phyloP scores from a whole-genome alignment of 495 filamentous ascomycete genomes.

The Sabuloglossum arenarium region DNA sequence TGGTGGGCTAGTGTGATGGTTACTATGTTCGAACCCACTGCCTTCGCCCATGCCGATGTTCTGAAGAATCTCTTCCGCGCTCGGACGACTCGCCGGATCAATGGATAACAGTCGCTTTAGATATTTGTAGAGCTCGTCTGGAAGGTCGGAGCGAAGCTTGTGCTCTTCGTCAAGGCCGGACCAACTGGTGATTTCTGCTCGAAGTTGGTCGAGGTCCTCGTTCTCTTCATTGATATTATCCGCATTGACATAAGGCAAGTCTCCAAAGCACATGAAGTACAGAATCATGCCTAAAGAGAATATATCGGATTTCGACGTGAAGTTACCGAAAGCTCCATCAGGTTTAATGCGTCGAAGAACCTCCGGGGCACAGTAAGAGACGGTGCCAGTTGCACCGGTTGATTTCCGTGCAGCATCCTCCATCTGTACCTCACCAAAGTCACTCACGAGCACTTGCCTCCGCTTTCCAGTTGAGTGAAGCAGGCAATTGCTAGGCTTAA shows the following conservation, averaged over 20 bases:
- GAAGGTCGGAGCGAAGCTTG: slow-evolving; percentile 56
- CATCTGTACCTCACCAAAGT: slow-evolving; percentile 88
- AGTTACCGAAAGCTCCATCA: slow-evolving; percentile 63
- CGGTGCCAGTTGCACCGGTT: slow-evolving; percentile 85
- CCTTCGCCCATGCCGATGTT: slow-evolving; percentile 55
- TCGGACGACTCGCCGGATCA: slow-evolving; percentile 56
- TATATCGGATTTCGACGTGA: slow-evolving; percentile 87
- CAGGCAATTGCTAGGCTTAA: slow-evolving; percentile 94
- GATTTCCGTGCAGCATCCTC: slow-evolving; percentile 62
- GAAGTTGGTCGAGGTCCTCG: slow-evolving; percentile 77
- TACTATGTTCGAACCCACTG: slow-evolving; percentile 1
- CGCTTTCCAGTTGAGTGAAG: slow-evolving; percentile 52
- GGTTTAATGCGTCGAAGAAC: slow-evolving; percentile 50
- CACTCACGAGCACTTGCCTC: slow-evolving; percentile 69
- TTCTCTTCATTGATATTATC: slow-evolving; percentile 76
- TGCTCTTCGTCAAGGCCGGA: slow-evolving; percentile 57
- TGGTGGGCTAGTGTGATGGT: slow-evolving; percentile 8
- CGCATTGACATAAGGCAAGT: slow-evolving; percentile 66
- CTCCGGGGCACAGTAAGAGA: slow-evolving; percentile 94
- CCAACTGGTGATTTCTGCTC: slow-evolving; percentile 76
- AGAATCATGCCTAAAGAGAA: slow-evolving; percentile 97
- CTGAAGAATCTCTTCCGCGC: slow-evolving; percentile 67
- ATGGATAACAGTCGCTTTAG: slow-evolving; percentile 63
- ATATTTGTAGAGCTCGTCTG: slow-evolving; percentile 67
- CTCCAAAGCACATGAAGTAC: slow-evolving; percentile 89